These are phyloP conservation scores for Teunomyces lycoperdinae DNA, from an alignment of 805 yeast genomes.

Conservation along the genomic window DNA sequence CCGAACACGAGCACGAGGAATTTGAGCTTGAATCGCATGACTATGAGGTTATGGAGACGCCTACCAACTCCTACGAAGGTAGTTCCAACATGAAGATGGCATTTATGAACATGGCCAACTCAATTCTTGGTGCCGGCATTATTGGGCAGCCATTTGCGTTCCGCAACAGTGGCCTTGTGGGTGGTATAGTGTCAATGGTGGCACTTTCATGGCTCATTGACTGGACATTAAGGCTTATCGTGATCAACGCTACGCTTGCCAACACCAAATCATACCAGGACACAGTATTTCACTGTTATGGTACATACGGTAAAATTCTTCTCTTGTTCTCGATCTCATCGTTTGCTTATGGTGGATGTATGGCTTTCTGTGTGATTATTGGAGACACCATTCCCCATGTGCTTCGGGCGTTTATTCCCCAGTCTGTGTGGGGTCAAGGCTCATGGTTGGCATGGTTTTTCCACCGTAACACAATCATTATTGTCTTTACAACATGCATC, in stretches of 20 bases:
- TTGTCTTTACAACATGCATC: constrained; percentile 63
- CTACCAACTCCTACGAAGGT: constrained; percentile 18
- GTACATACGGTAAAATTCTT: constrained; percentile 62
- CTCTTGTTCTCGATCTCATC: constrained; percentile 76
- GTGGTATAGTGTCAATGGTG: constrained; percentile 63
- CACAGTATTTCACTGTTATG: constrained; percentile 77
- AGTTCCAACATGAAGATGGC: constrained; percentile 68
- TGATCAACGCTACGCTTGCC: constrained; percentile 74
- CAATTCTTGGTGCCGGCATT: constrained; percentile 93
- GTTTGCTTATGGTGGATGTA: constrained; percentile 91
- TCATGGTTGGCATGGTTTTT: constrained; percentile 50
- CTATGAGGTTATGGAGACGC: constrained; percentile 2
- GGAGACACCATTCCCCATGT: constrained; percentile 97
- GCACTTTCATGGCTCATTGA: constrained; percentile 71
- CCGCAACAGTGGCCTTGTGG: constrained; percentile 71
- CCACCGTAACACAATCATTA: constrained; percentile 67
- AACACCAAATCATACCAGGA: constrained; percentile 81
- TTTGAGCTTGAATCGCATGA: constrained; percentile 16
- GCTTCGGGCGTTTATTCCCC: constrained; percentile 60
- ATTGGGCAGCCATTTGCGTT: constrained; percentile 93
- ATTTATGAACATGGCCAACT: constrained; percentile 95
- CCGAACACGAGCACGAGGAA: constrained; percentile 9
- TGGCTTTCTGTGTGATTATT: constrained; percentile 90
- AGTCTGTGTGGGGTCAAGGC: constrained; percentile 27
- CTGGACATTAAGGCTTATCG: constrained; percentile 81